phyloP scores from a whole-genome alignment of 2,329 filamentous ascomycete genomes.

The Colletotrichum orbiculare region DNA sequence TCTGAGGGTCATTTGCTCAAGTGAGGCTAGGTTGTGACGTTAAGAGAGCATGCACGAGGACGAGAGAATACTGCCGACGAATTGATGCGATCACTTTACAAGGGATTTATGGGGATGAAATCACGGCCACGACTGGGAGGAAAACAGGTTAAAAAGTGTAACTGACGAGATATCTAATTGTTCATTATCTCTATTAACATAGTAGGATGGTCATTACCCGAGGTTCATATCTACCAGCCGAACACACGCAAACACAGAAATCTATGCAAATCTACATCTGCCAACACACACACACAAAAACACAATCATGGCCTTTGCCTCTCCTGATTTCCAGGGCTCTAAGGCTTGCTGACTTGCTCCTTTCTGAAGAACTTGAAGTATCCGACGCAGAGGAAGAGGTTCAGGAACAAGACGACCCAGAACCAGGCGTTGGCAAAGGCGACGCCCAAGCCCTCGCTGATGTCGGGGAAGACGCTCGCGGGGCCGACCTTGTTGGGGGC shows the following conservation, averaged over 20 bases:
- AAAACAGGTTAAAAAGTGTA: not conserved
- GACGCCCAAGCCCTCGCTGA: constrained; percentile 58
- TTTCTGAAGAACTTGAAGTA: constrained; percentile 68
- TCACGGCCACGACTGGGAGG: not conserved
- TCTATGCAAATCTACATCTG: constrained; percentile 17
- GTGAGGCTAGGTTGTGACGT: constrained; percentile 6
- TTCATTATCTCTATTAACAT: constrained; percentile 36
- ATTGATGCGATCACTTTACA: too few species aligned
- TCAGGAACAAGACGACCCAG: constrained; percentile 68
- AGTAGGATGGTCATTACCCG: constrained; percentile 30
- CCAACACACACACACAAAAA: not conserved
- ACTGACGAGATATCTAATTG: constrained; percentile 11
- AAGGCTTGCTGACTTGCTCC: constrained; percentile 67
- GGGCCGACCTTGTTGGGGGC: constrained; percentile 72
- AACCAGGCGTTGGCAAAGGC: constrained; percentile 65
- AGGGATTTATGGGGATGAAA: not conserved
- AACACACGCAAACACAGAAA: constrained; percentile 2
- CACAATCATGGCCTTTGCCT: constrained; percentile 16
- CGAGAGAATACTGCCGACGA: not conserved
- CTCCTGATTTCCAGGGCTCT: constrained; percentile 6
- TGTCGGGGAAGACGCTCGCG: constrained; percentile 70
- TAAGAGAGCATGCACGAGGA: not conserved
- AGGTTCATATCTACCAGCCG: constrained; percentile 30
- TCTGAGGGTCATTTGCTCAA: constrained; percentile 44
- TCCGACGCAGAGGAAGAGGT: constrained; percentile 68